Evolutionary conservation across 148 eudicot species (phyloP).

Genomic region (Chenopodium berlandieri): DNA sequence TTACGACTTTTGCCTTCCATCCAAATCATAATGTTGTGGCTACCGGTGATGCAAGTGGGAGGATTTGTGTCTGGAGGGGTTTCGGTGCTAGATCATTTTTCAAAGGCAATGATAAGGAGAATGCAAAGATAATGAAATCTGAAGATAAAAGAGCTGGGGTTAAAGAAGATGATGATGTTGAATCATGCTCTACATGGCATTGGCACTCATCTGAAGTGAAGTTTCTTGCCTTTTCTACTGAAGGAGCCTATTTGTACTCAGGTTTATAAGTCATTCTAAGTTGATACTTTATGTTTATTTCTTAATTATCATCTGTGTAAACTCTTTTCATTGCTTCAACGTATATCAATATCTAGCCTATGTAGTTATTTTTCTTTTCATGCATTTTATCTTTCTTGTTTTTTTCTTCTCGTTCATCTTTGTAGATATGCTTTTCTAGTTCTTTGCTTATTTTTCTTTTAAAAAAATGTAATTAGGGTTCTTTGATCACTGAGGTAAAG

Average conservation of each 20-base stretch:
- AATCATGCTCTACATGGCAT: conserved; percentile 93
- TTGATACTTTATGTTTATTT: not conserved
- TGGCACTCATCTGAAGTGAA: conserved; percentile 94
- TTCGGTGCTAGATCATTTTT: conserved; percentile 53
- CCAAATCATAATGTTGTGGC: conserved; percentile 75
- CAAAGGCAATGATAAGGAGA: conserved; percentile 21
- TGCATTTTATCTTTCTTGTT: too few relatives aligned
- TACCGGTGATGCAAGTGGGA: conserved; percentile 88
- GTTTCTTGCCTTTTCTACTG: conserved; percentile 81
- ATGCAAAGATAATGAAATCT: conserved; percentile 30
- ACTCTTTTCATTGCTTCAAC: not conserved
- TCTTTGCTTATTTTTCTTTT: too few relatives aligned
- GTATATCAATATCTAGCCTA: too few relatives aligned
- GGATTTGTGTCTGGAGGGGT: conserved; percentile 91
- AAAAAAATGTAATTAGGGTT: too few relatives aligned
- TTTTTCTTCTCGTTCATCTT: too few relatives aligned
- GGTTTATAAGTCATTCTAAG: conserved; percentile 38
- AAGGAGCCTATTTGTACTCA: conserved; percentile 92
- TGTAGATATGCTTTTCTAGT: too few relatives aligned
- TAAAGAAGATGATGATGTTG: conserved; percentile 78
- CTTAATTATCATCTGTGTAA: not conserved
- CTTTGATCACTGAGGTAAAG: too few relatives aligned
- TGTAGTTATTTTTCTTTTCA: too few relatives aligned
- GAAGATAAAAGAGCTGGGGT: conserved; percentile 77
- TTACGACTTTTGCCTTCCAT: conserved; percentile 79